Evolutionary conservation across 805 yeast species (phyloP).

Genomic region (Saturnispora halmiae): DNA sequence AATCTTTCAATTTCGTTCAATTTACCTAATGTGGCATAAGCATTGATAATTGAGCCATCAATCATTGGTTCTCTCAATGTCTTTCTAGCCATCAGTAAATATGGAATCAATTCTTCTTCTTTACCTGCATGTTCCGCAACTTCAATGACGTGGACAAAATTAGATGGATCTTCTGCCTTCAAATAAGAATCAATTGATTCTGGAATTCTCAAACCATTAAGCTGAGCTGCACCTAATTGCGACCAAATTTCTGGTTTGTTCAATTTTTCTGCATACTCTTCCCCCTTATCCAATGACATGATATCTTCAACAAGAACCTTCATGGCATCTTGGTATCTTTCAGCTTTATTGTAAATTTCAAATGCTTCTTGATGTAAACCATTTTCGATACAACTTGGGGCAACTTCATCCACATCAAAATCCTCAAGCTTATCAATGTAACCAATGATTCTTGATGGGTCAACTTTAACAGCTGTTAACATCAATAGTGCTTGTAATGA

Average conservation of each 20-base stretch:
- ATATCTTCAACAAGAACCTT: constrained; percentile 86
- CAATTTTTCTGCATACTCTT: constrained; percentile 81
- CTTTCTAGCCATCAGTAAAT: constrained; percentile 84
- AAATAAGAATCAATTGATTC: constrained; percentile 91
- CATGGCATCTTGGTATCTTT: constrained; percentile 69
- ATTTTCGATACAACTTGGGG: constrained; percentile 82
- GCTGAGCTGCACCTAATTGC: constrained; percentile 91
- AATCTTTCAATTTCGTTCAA: constrained; percentile 76
- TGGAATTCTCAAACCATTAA: constrained; percentile 83
- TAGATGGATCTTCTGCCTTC: constrained; percentile 83
- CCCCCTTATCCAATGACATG: constrained; percentile 92
- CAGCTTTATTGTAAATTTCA: constrained; percentile 81
- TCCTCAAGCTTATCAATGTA: constrained; percentile 86
- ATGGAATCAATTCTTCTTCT: constrained; percentile 84
- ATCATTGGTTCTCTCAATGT: constrained; percentile 83
- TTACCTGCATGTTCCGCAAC: constrained; percentile 94
- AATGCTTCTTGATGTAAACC: constrained; percentile 89
- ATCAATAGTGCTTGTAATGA: constrained; percentile 89
- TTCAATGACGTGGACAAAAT: constrained; percentile 86
- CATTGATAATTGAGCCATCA: constrained; percentile 85
- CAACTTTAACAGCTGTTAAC: constrained; percentile 93
- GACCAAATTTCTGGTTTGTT: constrained; percentile 87
- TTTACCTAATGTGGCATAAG: constrained; percentile 72
- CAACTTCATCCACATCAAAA: constrained; percentile 89
- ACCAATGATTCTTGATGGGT: constrained; percentile 70